Percentiles rank a stretch among this genome's conserved stretches.
Evolutionary conservation across 139 green algal genomes (phyloP).

Genomic region (Ostreobium quekettii): DNA sequence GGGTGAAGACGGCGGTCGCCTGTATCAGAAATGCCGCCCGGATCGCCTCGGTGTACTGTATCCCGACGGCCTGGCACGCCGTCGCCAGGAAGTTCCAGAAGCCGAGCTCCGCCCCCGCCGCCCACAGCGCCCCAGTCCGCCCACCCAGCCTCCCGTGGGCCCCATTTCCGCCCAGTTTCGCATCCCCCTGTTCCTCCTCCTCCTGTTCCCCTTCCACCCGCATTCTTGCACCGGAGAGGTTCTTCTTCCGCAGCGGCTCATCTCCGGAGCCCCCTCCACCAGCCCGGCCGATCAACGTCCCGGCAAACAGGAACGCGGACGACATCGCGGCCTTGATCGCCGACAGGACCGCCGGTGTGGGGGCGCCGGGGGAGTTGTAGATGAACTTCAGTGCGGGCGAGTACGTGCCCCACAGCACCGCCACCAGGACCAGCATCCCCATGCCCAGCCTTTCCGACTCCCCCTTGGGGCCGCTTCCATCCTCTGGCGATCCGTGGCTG

Average conservation of each 20-base stretch:
- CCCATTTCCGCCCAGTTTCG: too few relatives aligned
- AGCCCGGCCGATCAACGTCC: too few relatives aligned
- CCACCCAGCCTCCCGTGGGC: neutral
- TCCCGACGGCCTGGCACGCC: constrained; percentile 20
- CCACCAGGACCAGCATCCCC: constrained; percentile 5
- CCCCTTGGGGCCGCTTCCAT: too few relatives aligned
- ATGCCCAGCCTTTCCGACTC: too few relatives aligned
- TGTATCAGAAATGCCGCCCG: constrained; percentile 27
- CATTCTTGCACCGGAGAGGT: neutral
- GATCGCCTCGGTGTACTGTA: constrained; percentile 23
- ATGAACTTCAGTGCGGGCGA: constrained; percentile 15
- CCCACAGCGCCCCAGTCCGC: constrained; percentile 5
- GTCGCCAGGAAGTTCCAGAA: constrained; percentile 22
- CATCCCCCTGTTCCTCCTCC: neutral
- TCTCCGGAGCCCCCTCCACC: too few relatives aligned
- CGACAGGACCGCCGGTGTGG: constrained; percentile 17
- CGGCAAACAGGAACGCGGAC: constrained; percentile 5
- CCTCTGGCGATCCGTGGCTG: too few relatives aligned
- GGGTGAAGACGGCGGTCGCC: constrained; percentile 19
- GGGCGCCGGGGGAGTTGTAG: constrained; percentile 5
- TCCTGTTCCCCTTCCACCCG: neutral
- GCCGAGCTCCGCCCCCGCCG: constrained; percentile 18
- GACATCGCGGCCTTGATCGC: constrained; percentile 15
- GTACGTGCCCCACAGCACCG: constrained; percentile 24
- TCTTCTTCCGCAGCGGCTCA: neutral